Base-by-base conservation (phyloP, 441 rosid species). In the Capsella rubella region DNA sequence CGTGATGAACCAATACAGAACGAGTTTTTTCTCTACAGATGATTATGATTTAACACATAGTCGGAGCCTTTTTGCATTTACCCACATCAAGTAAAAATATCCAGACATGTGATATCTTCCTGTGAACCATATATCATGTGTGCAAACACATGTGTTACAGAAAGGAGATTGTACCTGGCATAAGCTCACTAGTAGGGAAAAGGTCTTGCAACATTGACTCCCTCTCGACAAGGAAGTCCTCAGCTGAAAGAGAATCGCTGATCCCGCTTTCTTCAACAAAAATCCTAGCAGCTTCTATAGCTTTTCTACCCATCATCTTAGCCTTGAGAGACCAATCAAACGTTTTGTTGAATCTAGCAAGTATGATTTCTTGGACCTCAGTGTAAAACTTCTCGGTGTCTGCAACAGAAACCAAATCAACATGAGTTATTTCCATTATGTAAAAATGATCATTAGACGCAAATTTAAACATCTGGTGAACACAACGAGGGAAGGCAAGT, bases 301-400 rank as follows among this genome's bases (percentile, higher is more conserved):
- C 97, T 79, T 95, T 95, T 86, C 47, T 92, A 7, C 97, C 98
- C 98, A 92, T 92, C 99, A 95, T 88, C 81, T 89, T 95, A 55
- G 96, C 92, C 87, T 95, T 95, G 28, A 95, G 98, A 78, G 90
- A 85, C 95, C 97, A 91, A 73, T 95, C 97, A 82, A 95, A 93
- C 8, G 87, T 84, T 73, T 92, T 95, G 72, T 87, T 87, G 79
- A 78, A 92, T 79, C 97, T 86, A 72, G 89, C 85, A 49, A 95
- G 99, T 67, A 95, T 91, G 8, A 67, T 81, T 76, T 92, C 98
- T 82, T 89, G 98, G 21, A 95, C 97, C 86, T 92, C 87, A 11
- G 99, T 89, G 75, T 95, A 95, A 77, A 90, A 95, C 72, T 87
- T 92, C 90, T 95, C 98, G 1, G 97, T 95, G 67, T 92, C 98